Conservation (phyloP, 2,329 filamentous ascomycete genomes). For the Xylaria sp. region DNA sequence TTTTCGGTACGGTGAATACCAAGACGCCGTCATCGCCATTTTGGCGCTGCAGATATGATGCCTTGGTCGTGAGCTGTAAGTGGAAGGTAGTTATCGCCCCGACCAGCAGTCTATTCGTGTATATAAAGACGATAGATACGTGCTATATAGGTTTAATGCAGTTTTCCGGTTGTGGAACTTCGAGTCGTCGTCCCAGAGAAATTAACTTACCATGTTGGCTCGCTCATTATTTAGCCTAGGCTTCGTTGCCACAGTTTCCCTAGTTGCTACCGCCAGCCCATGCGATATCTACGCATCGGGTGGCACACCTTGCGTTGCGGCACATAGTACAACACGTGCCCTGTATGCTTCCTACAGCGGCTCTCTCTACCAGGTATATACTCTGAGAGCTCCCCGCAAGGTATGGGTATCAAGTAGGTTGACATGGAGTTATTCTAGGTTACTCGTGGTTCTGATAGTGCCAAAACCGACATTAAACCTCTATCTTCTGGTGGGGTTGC, state of each 20-base stretch:
- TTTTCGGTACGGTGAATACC: not conserved
- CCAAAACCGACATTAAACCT: constrained; percentile 56
- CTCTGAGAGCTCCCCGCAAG: not conserved
- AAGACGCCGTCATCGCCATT: not conserved
- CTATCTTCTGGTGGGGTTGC: constrained; percentile 65
- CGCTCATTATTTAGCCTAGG: not conserved
- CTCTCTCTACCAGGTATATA: constrained; percentile 61
- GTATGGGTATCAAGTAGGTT: not conserved
- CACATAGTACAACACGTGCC: constrained; percentile 69
- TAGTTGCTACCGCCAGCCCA: constrained; percentile 53
- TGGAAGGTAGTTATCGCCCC: not conserved
- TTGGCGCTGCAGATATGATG: not conserved
- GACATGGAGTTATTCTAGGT: not conserved
- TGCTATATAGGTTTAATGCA: not conserved
- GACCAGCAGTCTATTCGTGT: not conserved
- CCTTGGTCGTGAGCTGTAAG: not conserved
- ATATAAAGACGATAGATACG: not conserved
- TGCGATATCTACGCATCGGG: constrained; percentile 67
- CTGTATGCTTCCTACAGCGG: constrained; percentile 57
- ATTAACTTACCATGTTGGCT: not conserved
- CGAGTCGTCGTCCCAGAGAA: not conserved
- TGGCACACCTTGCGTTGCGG: constrained; percentile 66
- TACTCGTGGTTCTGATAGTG: constrained; percentile 57
- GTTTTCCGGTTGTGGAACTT: not conserved
- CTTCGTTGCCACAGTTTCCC: constrained; percentile 11